A percentile compares a stretch with the other conserved stretches of the same genome.
phyloP scores from a whole-genome alignment of 495 filamentous ascomycete genomes.

The Penicillium ucsense region DNA sequence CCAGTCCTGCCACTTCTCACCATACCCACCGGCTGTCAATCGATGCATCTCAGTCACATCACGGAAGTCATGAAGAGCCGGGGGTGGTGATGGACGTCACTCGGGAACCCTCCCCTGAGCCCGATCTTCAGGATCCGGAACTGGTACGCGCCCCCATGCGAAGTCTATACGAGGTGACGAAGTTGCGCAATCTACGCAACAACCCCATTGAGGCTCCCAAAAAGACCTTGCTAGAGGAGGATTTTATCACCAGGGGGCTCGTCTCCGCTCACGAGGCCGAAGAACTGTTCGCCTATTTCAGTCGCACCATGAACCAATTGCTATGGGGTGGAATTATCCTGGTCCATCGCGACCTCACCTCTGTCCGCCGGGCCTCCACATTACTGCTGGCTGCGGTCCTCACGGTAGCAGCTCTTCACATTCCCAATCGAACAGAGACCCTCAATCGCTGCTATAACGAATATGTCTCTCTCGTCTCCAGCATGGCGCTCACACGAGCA shows the following conservation, averaged over 20 bases:
- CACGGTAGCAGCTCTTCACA: conserved; percentile 45
- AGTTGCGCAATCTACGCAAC: conserved; percentile 42
- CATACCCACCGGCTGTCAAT: conserved; percentile 11
- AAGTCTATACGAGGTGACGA: conserved; percentile 52
- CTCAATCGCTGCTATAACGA: conserved; percentile 42
- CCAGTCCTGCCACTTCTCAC: conserved; percentile 22
- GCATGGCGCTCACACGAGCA: conserved; percentile 39
- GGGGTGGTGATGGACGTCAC: conserved; percentile 34
- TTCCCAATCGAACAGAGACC: conserved; percentile 39
- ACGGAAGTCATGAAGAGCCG: conserved; percentile 20
- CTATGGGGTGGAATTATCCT: conserved; percentile 50
- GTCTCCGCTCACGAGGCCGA: conserved; percentile 42
- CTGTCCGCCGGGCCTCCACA: conserved; percentile 39
- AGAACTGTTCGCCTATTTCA: conserved; percentile 42
- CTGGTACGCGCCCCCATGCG: conserved; percentile 49
- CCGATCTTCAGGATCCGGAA: conserved; percentile 35
- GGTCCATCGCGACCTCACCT: conserved; percentile 38
- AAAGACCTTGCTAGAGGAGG: conserved; percentile 38
- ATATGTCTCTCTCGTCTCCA: conserved; percentile 43
- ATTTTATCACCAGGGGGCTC: conserved; percentile 41
- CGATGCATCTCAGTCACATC: conserved; percentile 16
- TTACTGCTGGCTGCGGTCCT: conserved; percentile 41
- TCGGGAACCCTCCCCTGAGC: conserved; percentile 43
- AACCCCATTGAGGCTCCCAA: conserved; percentile 35
- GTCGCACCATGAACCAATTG: conserved; percentile 44